phyloP scores from a whole-genome alignment of 140 eudicot species.

The Senecio squalidus region DNA sequence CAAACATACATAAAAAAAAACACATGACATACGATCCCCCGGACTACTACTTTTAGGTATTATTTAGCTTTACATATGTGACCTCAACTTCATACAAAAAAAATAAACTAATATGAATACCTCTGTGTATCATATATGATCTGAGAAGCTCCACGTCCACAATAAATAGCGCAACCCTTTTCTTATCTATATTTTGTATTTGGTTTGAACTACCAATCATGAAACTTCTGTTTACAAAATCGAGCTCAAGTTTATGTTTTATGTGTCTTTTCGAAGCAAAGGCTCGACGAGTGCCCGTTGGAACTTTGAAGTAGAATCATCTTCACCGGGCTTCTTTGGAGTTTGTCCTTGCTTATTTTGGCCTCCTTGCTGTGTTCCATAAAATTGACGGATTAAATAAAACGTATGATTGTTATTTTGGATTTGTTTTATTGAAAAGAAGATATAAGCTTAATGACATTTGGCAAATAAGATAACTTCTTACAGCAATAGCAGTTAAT shows the following conservation, averaged over 20 bases:
- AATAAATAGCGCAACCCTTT: slow-evolving; percentile 10
- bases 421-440: no score
- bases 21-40: not conserved
- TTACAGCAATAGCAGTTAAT: slow-evolving; percentile 30
- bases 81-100: slow-evolving; percentile 14
- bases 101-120: slow-evolving; percentile 1
- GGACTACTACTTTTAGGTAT: not conserved
- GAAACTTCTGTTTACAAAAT: slow-evolving; percentile 11
- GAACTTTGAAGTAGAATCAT: slow-evolving; percentile 33
- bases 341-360: slow-evolving; percentile 54
- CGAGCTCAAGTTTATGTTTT: slow-evolving; percentile 11
- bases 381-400: no score
- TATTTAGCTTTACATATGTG: slow-evolving; percentile 17
- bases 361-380: slow-evolving; percentile 40
- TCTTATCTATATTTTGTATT: slow-evolving; percentile 17
- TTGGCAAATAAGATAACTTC: slow-evolving; percentile 8
- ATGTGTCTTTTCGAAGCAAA: slow-evolving; percentile 38
- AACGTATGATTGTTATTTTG: no score
- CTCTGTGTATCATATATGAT: slow-evolving; percentile 8
- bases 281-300: slow-evolving; percentile 51
- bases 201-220: slow-evolving; percentile 6
- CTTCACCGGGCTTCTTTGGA: slow-evolving; percentile 46
- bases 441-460: no score
- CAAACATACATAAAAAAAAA: slow-evolving; percentile 8
- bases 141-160: slow-evolving; percentile 9